phyloP scores from a whole-genome alignment of 345 rosid species.

The Zanthoxylum bungeanum region DNA sequence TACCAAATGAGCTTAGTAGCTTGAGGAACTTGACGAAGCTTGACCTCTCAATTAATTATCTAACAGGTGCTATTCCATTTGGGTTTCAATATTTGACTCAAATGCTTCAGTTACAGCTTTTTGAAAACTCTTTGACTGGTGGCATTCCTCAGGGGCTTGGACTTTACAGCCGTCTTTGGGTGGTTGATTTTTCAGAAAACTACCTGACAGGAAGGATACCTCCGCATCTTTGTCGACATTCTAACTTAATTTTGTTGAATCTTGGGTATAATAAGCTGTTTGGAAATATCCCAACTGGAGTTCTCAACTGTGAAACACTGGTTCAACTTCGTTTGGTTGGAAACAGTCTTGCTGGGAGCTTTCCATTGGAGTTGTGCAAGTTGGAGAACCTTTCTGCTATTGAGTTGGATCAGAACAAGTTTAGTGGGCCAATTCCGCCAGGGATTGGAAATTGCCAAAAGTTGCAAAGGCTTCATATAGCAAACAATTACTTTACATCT shows the following conservation, averaged over 20 bases:
- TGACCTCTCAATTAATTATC: slow-evolving; percentile 77
- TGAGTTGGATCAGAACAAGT: slow-evolving; percentile 65
- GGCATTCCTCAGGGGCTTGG: slow-evolving; percentile 74
- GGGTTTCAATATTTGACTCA: slow-evolving; percentile 65
- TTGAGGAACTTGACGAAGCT: slow-evolving; percentile 66
- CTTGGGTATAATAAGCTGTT: slow-evolving; percentile 65
- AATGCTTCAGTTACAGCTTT: slow-evolving; percentile 70
- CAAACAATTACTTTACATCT: slow-evolving; percentile 53
- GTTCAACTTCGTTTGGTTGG: slow-evolving; percentile 60
- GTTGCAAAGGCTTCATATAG: slow-evolving; percentile 71
- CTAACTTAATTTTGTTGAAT: slow-evolving; percentile 54
- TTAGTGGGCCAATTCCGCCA: slow-evolving; percentile 64
- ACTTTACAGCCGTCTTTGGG: slow-evolving; percentile 64
- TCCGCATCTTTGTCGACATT: slow-evolving; percentile 50
- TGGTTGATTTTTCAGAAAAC: slow-evolving; percentile 73
- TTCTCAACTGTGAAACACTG: slow-evolving; percentile 57
- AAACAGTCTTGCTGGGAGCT: slow-evolving; percentile 57
- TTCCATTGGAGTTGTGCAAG: slow-evolving; percentile 69
- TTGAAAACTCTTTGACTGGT: slow-evolving; percentile 62
- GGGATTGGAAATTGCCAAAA: slow-evolving; percentile 60
- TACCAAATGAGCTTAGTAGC: slow-evolving; percentile 66
- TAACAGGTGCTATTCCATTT: slow-evolving; percentile 65
- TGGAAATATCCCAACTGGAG: slow-evolving; percentile 61
- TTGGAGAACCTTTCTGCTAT: slow-evolving; percentile 58
- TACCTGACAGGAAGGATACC: slow-evolving; percentile 66